Percentiles rank a stretch among this genome's conserved stretches.
phyloP scores from a whole-genome alignment of 192 early-diverging fungal species.

The Gryganskiella cystojenkinii region DNA sequence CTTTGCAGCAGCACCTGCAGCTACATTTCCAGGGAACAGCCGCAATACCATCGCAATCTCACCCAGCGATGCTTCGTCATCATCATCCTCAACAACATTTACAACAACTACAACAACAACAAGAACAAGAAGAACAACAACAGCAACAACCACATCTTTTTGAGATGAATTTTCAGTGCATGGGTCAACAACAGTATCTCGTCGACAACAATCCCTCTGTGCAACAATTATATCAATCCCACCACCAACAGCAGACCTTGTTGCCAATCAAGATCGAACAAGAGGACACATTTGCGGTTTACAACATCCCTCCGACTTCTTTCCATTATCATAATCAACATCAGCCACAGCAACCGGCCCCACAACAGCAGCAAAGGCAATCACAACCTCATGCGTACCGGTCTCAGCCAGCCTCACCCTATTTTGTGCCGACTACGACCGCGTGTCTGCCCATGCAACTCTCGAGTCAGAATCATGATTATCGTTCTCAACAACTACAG shows the following conservation, averaged over 20 bases:
- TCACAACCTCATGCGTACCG: no score
- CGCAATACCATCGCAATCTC: not conserved
- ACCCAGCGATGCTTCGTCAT: not conserved
- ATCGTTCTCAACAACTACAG: not conserved
- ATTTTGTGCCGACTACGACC: no score
- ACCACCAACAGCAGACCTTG: no score
- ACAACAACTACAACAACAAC: no score
- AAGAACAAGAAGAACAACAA: conserved; percentile 4
- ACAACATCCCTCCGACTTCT: no score
- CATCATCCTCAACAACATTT: not conserved
- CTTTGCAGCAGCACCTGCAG: not conserved
- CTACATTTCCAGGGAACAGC: not conserved
- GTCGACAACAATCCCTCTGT: not conserved
- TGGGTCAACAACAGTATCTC: not conserved
- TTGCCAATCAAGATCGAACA: no score
- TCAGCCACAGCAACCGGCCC: not conserved
- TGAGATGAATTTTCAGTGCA: no score
- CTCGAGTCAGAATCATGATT: not conserved
- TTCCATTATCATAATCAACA: no score
- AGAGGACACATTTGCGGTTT: no score
- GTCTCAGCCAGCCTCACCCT: no score
- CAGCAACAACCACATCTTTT: conserved; percentile 1
- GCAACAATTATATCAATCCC: no score
- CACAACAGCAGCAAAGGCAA: not conserved
- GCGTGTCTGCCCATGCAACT: no score